These are phyloP conservation scores for Antitrichia curtipendula DNA, from an alignment of 225 moss, liverwort and hornwort species.

Conservation along the genomic window DNA sequence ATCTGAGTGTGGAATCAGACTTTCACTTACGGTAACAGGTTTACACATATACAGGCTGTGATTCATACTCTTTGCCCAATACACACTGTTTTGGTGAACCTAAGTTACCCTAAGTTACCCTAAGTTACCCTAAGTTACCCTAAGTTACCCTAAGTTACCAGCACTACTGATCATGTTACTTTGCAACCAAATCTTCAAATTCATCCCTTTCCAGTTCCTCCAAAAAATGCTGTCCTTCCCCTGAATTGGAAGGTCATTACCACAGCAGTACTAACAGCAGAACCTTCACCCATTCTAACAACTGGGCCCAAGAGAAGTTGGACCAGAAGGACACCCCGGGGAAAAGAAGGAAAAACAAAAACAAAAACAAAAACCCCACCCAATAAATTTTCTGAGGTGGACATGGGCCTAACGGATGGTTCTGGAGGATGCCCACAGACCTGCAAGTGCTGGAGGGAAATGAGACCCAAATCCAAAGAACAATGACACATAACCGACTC, in stretches of 20 bases:
- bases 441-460: neutral
- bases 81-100: no score
- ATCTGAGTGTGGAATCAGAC: no score
- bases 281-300: neutral
- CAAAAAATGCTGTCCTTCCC: neutral
- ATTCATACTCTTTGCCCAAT: no score
- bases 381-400: neutral
- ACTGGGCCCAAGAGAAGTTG: neutral
- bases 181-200: neutral
- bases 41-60: accelerated
- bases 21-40: no score
- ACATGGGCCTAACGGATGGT: neutral
- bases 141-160: no score
- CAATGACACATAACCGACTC: neutral
- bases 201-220: neutral
- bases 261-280: neutral
- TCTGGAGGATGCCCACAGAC: neutral
- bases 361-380: no score
- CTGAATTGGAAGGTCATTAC: neutral
- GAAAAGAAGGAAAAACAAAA: no score
- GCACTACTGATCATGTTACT: no score
- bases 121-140: no score
- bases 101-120: no score
- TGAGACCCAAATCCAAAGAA: slow-evolving; percentile 9
- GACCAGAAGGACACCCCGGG: neutral